Conservation (phyloP, 202 grass and related monocot species). For the Dendrocalamus latiflorus region DNA sequence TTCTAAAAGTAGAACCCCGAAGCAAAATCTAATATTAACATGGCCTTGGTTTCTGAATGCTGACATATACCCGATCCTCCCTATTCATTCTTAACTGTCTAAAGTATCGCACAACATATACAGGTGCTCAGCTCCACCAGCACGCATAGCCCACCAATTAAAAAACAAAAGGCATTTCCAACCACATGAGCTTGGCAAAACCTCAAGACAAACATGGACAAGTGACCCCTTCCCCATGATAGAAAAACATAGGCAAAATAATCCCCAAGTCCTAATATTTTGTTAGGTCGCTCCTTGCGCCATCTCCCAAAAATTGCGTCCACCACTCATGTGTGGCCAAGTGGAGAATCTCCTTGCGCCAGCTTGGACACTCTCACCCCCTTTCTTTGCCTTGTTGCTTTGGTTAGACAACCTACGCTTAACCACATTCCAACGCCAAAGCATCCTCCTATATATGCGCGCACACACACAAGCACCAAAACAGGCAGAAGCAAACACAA, state of each 20-base stretch:
- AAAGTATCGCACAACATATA: not conserved
- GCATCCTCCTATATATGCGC: slow-evolving; percentile 24
- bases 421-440: slow-evolving; percentile 18
- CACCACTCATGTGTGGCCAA: too few species aligned
- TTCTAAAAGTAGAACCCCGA: too few species aligned
- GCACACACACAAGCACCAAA: not conserved
- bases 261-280: not conserved
- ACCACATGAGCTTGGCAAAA: slow-evolving; percentile 30
- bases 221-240: not conserved
- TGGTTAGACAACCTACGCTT: slow-evolving; percentile 37
- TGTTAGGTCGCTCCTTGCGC: not conserved
- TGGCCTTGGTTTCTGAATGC: not conserved
- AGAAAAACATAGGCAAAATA: not conserved
- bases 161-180: not conserved
- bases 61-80: not conserved
- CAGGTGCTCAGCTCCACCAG: not conserved
- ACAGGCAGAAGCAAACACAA: not conserved
- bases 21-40: too few species aligned
- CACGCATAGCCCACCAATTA: not conserved
- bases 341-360: slow-evolving; percentile 29
- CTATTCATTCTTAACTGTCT: not conserved
- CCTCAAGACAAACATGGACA: slow-evolving; percentile 20
- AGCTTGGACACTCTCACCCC: slow-evolving; percentile 31
- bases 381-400: slow-evolving; percentile 32
- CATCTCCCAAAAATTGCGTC: slow-evolving; percentile 10